Base-by-base conservation (phyloP, 345 rosid species). In the Salix koriyanagi region DNA sequence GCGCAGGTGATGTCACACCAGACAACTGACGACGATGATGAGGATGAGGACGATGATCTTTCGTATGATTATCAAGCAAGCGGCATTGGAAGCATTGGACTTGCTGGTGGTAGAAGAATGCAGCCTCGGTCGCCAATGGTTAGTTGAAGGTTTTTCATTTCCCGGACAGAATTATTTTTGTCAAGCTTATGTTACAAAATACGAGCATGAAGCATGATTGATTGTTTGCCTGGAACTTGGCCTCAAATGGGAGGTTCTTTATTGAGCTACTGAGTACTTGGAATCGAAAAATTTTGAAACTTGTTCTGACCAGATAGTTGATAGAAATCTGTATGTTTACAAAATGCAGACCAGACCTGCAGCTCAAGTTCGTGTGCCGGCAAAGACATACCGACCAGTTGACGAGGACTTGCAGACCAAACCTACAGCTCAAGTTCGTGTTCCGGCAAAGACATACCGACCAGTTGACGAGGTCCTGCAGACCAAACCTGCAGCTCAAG, bases 1-100 rank as follows among this genome's bases (percentile, higher is more conserved):
- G 97, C 97, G 3, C 94, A 91, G 66, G 94, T 90, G 18, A 92
- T 90, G 97, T 84, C 94, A 2, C 78, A 85, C 75, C 84, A 90
- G 75, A 82, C 79, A 9, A 71, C 80, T 0, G 92, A 88, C 50
- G 90, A 81, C 7, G 84, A 81, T 0, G 46, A 10, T 11, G 77
- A 73, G 1, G 75, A 73, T 4, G 91, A 87, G 16, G 90, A 88
- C 1, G 92, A 88, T 2, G 91, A 91, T 42, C 81, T 82, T 77
- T 77, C 88, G 16, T 65, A 54, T 74, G 89, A 84, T 68, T 77
- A 85, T 34, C 82, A 69, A 7, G 69, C 77, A 36, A 13, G 77
- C 18, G 84, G 87, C 18, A 30, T 77, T 2, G 93, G 88, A 8
- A 76, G 85, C 72, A 83, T 90, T 25, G 94, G 97, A 60, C 88